Evolutionary conservation across 345 rosid genomes (phyloP).

Genomic region (Populus alba): DNA sequence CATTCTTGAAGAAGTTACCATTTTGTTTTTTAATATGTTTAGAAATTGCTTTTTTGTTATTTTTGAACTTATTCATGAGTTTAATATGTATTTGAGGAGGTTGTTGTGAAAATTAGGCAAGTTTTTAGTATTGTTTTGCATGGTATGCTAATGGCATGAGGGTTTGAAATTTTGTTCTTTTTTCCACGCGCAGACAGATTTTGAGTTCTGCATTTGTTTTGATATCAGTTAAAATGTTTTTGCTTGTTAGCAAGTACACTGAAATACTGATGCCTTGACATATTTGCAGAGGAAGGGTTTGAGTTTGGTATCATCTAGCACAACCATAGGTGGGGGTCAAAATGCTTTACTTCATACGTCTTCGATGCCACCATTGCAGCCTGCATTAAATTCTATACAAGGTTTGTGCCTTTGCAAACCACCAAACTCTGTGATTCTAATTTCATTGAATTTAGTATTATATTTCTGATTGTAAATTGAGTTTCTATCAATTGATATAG

Average conservation of each 20-base stretch:
- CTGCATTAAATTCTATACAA: slow-evolving; percentile 17
- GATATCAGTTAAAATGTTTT: slow-evolving; percentile 6
- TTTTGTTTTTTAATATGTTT: background rate
- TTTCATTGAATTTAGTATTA: background rate
- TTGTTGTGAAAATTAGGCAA: background rate
- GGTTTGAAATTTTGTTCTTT: background rate
- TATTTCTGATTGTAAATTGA: background rate
- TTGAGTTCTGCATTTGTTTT: background rate
- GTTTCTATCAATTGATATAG: background rate
- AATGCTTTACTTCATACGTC: slow-evolving; percentile 29
- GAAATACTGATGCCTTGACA: slow-evolving; percentile 19
- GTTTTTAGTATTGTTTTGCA: background rate
- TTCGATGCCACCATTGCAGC: slow-evolving; percentile 3
- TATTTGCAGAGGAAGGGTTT: slow-evolving; percentile 43
- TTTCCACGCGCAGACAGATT: background rate
- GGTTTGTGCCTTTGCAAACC: background rate
- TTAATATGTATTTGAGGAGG: background rate
- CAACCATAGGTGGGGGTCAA: slow-evolving; percentile 21
- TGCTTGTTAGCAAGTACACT: slow-evolving; percentile 3
- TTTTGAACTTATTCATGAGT: background rate
- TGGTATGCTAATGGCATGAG: background rate
- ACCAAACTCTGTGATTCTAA: slow-evolving; percentile 9
- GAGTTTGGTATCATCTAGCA: slow-evolving; percentile 23
- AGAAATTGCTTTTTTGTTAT: background rate
- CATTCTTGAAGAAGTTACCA: background rate